These are phyloP conservation scores for Furcasterigmium sp. DNA, from an alignment of 2,329 filamentous ascomycete species.

Conservation along the genomic window DNA sequence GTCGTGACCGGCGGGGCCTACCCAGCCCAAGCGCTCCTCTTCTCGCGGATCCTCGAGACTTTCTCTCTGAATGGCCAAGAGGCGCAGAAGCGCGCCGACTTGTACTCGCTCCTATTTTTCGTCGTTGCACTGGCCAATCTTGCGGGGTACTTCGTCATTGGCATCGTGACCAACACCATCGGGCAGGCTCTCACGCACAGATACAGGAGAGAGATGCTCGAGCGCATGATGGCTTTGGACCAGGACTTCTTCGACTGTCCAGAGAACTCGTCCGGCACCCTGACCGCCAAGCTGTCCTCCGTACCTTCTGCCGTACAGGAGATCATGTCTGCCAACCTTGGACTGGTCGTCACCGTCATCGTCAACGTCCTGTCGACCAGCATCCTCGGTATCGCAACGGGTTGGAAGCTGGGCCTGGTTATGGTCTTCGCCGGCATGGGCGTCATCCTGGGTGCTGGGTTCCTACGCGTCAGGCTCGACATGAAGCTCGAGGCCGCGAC, in stretches of 20 bases:
- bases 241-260: constrained; percentile 33
- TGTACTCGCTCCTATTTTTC: constrained; percentile 53
- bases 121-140: constrained; percentile 42
- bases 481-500: constrained; percentile 38
- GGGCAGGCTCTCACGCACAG: constrained; percentile 22
- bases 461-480: constrained; percentile 43
- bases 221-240: constrained; percentile 41
- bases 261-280: constrained; percentile 29
- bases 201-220: constrained; percentile 37
- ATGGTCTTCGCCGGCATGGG: constrained; percentile 40
- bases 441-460: constrained; percentile 37
- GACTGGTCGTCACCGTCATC: constrained; percentile 38
- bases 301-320: constrained; percentile 44
- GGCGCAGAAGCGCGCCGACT: constrained; percentile 31
- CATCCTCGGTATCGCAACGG: constrained; percentile 37
- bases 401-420: constrained; percentile 46
- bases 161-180: constrained; percentile 29
- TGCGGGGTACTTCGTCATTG: constrained; percentile 33
- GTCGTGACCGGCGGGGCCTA: constrained; percentile 16
- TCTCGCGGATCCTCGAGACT: constrained; percentile 31
- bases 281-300: constrained; percentile 29
- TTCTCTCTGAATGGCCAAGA: constrained; percentile 7
- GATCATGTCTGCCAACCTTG: constrained; percentile 42
- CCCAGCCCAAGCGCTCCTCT: constrained; percentile 37
- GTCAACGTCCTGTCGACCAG: constrained; percentile 39